These are phyloP conservation scores for Claviceps fusiformis DNA, from an alignment of 2,329 filamentous ascomycete species.

Conservation along the genomic window DNA sequence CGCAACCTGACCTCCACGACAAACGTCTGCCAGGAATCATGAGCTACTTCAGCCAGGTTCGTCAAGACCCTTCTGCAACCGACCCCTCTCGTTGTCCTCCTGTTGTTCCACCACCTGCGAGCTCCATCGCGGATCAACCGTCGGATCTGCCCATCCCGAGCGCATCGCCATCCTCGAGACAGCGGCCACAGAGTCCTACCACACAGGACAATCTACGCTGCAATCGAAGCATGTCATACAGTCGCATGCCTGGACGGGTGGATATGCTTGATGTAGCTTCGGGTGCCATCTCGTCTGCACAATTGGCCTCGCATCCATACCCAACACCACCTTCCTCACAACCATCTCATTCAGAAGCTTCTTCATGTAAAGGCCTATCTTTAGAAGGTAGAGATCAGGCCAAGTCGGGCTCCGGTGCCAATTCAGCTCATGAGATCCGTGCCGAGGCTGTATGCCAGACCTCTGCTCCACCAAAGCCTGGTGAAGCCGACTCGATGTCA, in stretches of 20 bases:
- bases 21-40: constrained; percentile 92
- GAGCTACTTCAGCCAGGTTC: constrained; percentile 99
- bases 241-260: constrained; percentile 2
- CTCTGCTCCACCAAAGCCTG: not conserved
- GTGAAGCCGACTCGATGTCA: not conserved
- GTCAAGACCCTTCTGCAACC: constrained; percentile 61
- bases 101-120: constrained; percentile 27
- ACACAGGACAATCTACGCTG: constrained; percentile 13
- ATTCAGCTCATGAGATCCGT: not conserved
- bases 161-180: constrained; percentile 18
- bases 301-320: constrained; percentile 25
- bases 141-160: constrained; percentile 10
- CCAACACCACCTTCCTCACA: constrained; percentile 45
- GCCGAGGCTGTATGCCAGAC: not conserved
- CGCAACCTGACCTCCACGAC: constrained; percentile 84
- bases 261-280: constrained; percentile 10
- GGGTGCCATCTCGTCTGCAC: constrained; percentile 11
- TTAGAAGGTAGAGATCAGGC: constrained; percentile 13
- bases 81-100: constrained; percentile 17
- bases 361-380: constrained; percentile 16
- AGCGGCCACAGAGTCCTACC: constrained; percentile 13
- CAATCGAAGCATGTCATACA: constrained; percentile 9
- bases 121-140: constrained; percentile 13
- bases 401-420: constrained; percentile 5
- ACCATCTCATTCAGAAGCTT: constrained; percentile 24